These are phyloP conservation scores for Metschnikowia similis DNA, from an alignment of 805 yeast genomes.

Conservation along the genomic window DNA sequence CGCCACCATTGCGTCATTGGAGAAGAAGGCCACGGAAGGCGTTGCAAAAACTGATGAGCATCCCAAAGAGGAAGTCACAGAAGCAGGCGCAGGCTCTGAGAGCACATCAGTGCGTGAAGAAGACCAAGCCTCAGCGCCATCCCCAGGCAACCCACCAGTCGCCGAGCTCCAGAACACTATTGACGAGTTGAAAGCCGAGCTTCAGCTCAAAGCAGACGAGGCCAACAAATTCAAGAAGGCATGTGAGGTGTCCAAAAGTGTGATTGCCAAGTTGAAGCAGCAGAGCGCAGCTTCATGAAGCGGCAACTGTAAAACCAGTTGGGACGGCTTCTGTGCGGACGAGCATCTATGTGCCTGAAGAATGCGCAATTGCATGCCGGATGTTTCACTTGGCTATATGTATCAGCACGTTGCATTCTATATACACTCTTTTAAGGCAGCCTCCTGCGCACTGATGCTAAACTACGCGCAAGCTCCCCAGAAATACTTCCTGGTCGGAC, in stretches of 20 bases:
- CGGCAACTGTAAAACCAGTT: background rate
- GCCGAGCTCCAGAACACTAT: conserved; percentile 3
- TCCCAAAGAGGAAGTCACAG: conserved; percentile 5
- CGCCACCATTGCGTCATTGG: background rate
- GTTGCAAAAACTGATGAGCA: background rate
- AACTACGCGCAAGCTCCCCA: background rate
- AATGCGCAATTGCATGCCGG: conserved; percentile 1
- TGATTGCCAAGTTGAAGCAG: conserved; percentile 4
- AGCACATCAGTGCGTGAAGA: background rate
- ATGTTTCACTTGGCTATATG: conserved; percentile 1
- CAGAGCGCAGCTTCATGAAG: background rate
- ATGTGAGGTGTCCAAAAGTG: conserved; percentile 1
- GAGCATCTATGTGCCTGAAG: background rate
- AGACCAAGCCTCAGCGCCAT: background rate
- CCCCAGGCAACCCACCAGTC: background rate
- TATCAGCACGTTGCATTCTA: background rate
- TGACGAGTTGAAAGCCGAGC: conserved; percentile 2
- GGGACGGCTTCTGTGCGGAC: background rate
- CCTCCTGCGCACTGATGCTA: background rate
- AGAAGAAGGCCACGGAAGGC: conserved; percentile 1
- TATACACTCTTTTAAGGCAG: background rate
- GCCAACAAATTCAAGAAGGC: conserved; percentile 4
- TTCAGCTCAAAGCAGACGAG: conserved; percentile 4
- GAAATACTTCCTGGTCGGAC: background rate
- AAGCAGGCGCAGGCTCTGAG: background rate